These are phyloP conservation scores for Backusella morwellensis DNA, from an alignment of 192 early-diverging fungal species.

Conservation along the genomic window DNA sequence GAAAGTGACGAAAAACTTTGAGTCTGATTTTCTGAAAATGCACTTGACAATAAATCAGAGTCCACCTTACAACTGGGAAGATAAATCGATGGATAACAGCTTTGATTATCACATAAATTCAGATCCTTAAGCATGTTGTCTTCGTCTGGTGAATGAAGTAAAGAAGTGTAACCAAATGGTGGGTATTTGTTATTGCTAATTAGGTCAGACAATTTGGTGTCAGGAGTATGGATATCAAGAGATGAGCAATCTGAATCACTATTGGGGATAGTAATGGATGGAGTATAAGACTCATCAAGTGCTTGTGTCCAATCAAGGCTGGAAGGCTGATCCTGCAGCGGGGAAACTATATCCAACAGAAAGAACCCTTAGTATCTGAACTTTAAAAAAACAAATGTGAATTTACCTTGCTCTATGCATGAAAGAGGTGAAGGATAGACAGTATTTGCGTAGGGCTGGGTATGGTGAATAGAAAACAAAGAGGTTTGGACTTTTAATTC, in stretches of 20 bases:
- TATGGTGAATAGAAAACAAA: not conserved
- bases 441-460: not conserved
- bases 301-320: not conserved
- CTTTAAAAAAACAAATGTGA: not conserved
- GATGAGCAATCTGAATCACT: not conserved
- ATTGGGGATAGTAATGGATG: not conserved
- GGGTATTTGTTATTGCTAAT: not conserved
- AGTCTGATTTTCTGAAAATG: not conserved
- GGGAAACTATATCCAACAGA: not conserved
- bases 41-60: not conserved
- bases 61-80: not conserved
- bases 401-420: conserved; percentile 1
- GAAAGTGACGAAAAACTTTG: not conserved
- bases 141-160: not conserved
- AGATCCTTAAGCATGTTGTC: not conserved
- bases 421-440: conserved; percentile 3
- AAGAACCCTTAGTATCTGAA: not conserved
- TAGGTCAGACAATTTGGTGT: not conserved
- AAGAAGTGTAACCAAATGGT: not conserved
- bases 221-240: conserved; percentile 3
- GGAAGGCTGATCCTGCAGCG: not conserved
- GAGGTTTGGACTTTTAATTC: not conserved
- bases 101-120: not conserved
- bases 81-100: not conserved
- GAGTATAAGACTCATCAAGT: not conserved